phyloP scores from a whole-genome alignment of 768 basidiomycete species.

The Pleurotus djamor region DNA sequence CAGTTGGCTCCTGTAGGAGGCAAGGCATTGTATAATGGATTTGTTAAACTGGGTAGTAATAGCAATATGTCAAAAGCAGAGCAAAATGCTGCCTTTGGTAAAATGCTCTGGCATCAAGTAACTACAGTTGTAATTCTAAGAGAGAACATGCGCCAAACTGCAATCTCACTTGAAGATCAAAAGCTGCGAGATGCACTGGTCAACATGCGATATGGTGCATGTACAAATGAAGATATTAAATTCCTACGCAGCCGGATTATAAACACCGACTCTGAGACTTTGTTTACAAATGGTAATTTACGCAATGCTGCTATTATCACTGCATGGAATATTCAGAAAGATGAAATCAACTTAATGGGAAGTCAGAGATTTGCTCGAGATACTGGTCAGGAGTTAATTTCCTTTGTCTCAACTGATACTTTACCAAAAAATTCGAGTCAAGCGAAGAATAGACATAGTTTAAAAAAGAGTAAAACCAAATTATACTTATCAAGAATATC shows the following conservation, averaged over 20 bases:
- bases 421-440: conserved; percentile 10
- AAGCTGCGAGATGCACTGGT: conserved; percentile 23
- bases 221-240: conserved; percentile 31
- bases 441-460: too few relatives aligned
- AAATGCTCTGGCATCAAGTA: conserved; percentile 31
- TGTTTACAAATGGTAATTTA: conserved; percentile 14
- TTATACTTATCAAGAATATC: conserved; percentile 27
- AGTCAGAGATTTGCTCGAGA: conserved; percentile 28
- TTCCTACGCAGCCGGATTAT: conserved; percentile 26
- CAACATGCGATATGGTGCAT: conserved; percentile 29
- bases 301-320: conserved; percentile 35
- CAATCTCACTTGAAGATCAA: conserved; percentile 17
- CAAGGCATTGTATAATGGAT: conserved; percentile 11
- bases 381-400: conserved; percentile 16
- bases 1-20: conserved; percentile 20
- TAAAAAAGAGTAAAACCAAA: background rate
- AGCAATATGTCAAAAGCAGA: conserved; percentile 13
- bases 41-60: background rate
- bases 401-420: conserved; percentile 23
- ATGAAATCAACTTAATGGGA: conserved; percentile 32
- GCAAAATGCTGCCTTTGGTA: conserved; percentile 12
- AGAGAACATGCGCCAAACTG: conserved; percentile 29
- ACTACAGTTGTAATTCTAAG: conserved; percentile 30
- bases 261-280: background rate
- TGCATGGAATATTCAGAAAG: conserved; percentile 29